Evolutionary conservation across 192 early-diverging fungal genomes (phyloP).

Genomic region (Helicostylum pulchrum): DNA sequence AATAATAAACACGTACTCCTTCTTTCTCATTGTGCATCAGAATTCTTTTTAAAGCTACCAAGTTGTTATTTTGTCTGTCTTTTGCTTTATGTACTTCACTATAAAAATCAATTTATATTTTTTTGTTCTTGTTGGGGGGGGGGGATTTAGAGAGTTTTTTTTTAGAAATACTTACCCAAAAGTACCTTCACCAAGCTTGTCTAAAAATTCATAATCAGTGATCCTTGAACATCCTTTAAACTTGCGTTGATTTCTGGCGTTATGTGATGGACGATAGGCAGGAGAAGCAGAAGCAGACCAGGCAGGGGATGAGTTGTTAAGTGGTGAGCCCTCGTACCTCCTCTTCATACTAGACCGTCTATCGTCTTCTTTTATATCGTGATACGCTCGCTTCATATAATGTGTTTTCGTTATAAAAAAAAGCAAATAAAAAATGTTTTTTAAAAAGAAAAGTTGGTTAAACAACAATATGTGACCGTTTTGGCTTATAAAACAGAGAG

Average conservation of each 20-base stretch:
- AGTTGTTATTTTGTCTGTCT: conserved; percentile 60
- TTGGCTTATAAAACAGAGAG: too few species aligned
- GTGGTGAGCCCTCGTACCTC: not conserved
- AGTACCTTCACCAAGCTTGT: conserved; percentile 95
- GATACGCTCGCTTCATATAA: not conserved
- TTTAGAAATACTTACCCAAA: conserved; percentile 71
- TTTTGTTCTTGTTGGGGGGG: not conserved
- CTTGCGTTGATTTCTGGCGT: not conserved
- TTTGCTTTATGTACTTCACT: conserved; percentile 89
- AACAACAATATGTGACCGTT: too few species aligned
- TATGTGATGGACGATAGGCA: conserved; percentile 3
- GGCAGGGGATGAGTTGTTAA: conserved; percentile 5
- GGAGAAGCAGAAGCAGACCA: conserved; percentile 14
- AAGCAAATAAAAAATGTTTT: too few species aligned
- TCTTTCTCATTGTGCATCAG: conserved; percentile 96
- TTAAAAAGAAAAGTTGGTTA: too few species aligned
- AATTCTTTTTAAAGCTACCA: conserved; percentile 91
- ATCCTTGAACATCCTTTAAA: conserved; percentile 72
- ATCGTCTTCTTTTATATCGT: conserved; percentile 11
- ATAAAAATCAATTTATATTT: conserved; percentile 12
- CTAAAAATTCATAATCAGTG: conserved; percentile 76
- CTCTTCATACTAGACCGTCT: not conserved
- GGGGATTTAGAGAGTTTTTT: not conserved
- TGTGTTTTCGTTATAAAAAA: not conserved
- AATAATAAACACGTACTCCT: conserved; percentile 37